Evolutionary conservation across 805 yeast species (phyloP).

Genomic region (Maudiozyma pseudohumilis): DNA sequence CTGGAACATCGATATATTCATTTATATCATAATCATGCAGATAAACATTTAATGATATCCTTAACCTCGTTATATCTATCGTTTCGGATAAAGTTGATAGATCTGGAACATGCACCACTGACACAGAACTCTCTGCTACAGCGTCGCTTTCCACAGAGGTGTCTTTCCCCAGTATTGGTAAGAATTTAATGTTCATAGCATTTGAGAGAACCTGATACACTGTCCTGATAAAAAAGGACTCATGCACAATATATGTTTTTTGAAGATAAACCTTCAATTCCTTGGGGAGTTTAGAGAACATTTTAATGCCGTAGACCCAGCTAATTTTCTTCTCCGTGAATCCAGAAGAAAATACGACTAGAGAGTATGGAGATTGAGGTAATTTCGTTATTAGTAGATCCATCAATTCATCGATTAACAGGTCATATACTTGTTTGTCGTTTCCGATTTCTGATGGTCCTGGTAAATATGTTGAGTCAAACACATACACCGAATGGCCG

Average conservation of each 20-base stretch:
- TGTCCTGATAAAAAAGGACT: slow-evolving; percentile 79
- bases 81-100: slow-evolving; percentile 46
- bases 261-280: slow-evolving; percentile 43
- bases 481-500: slow-evolving; percentile 61
- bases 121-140: slow-evolving; percentile 8
- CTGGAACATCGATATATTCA: slow-evolving; percentile 41
- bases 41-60: slow-evolving; percentile 69
- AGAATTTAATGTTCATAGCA: slow-evolving; percentile 42
- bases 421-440: slow-evolving; percentile 31
- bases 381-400: slow-evolving; percentile 44
- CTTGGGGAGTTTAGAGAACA: slow-evolving; percentile 49
- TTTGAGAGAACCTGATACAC: slow-evolving; percentile 62
- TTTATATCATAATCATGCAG: slow-evolving; percentile 50
- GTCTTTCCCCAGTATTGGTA: slow-evolving; percentile 13
- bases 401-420: slow-evolving; percentile 42
- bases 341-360: slow-evolving; percentile 78
- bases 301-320: slow-evolving; percentile 65
- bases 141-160: slow-evolving; percentile 10
- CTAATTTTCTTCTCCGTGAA: slow-evolving; percentile 39
- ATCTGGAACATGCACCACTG: slow-evolving; percentile 35
- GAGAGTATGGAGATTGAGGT: slow-evolving; percentile 54
- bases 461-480: slow-evolving; percentile 78
- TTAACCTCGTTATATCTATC: slow-evolving; percentile 66
- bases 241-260: slow-evolving; percentile 75
- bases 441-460: slow-evolving; percentile 35